These are phyloP conservation scores for Calycina herbarum DNA, from an alignment of 2,329 filamentous ascomycete genomes.

Conservation along the genomic window DNA sequence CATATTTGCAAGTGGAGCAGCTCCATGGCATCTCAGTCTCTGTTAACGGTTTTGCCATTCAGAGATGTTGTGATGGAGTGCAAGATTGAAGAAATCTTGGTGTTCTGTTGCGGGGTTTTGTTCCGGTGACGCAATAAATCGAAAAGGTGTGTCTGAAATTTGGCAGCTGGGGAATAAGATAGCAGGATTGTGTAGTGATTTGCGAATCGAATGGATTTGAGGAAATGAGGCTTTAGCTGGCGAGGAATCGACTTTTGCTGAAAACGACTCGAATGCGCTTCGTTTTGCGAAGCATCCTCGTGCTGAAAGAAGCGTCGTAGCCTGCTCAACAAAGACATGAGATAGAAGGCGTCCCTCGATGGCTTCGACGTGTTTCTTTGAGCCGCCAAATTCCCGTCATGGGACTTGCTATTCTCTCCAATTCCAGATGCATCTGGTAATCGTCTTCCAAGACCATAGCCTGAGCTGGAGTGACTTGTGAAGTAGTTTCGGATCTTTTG, in stretches of 20 bases:
- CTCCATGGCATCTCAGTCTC: background rate
- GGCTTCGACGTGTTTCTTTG: background rate
- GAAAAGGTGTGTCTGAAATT: background rate
- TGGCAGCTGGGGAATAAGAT: background rate
- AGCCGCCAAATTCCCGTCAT: background rate
- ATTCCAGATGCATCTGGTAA: background rate
- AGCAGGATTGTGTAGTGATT: background rate
- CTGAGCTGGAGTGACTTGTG: background rate
- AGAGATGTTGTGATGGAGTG: background rate
- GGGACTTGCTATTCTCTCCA: background rate
- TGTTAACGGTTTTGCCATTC: background rate
- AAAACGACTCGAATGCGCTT: background rate
- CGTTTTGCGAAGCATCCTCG: background rate
- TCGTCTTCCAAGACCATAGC: background rate
- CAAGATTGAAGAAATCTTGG: background rate
- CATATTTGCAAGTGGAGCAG: background rate
- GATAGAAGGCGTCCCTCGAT: background rate
- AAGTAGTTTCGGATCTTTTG: background rate
- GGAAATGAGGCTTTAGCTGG: background rate
- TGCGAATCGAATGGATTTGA: background rate
- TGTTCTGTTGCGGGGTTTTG: slow-evolving; percentile 1
- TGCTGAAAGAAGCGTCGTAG: background rate
- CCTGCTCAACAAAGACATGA: background rate
- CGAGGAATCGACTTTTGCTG: background rate
- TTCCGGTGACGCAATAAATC: background rate